A percentile compares a stretch with the other conserved stretches of the same genome.
Evolutionary conservation across 1,284 basidiomycete species (phyloP).

Genomic region (Melanopsichium pennsylvanicum): DNA sequence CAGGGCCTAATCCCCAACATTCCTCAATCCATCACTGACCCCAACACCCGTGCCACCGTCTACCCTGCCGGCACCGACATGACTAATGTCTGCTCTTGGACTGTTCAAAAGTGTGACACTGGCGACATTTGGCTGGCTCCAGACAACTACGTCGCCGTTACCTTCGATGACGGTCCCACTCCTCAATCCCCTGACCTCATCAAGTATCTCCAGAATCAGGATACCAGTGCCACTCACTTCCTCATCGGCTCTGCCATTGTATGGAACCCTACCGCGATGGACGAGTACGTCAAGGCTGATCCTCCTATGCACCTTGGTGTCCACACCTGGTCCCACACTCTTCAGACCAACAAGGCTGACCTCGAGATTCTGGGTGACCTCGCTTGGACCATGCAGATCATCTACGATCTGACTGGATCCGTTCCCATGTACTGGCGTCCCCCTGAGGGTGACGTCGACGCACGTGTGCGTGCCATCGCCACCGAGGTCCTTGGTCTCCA

Average conservation of each 20-base stretch:
- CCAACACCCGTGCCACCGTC: constrained; percentile 33
- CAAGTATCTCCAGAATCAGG: constrained; percentile 73
- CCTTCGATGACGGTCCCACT: constrained; percentile 77
- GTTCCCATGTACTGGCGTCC: constrained; percentile 58
- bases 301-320: constrained; percentile 74
- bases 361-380: constrained; percentile 77
- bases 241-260: constrained; percentile 80
- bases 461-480: constrained; percentile 60
- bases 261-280: constrained; percentile 71
- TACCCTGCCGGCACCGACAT: constrained; percentile 51
- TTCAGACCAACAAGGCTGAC: constrained; percentile 80
- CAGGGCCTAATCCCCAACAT: constrained; percentile 78
- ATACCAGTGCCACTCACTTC: constrained; percentile 76
- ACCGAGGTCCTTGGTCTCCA: constrained; percentile 56
- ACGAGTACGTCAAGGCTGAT: constrained; percentile 69
- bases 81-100: constrained; percentile 58
- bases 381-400: constrained; percentile 82
- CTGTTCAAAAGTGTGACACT: constrained; percentile 51
- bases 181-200: constrained; percentile 68
- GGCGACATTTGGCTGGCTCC: constrained; percentile 57
- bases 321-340: constrained; percentile 51
- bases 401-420: constrained; percentile 77
- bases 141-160: constrained; percentile 47
- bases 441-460: constrained; percentile 60
- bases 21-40: constrained; percentile 68